Evolutionary conservation across 2,329 filamentous ascomycete genomes (phyloP).

Genomic region (Colletotrichum sidae): DNA sequence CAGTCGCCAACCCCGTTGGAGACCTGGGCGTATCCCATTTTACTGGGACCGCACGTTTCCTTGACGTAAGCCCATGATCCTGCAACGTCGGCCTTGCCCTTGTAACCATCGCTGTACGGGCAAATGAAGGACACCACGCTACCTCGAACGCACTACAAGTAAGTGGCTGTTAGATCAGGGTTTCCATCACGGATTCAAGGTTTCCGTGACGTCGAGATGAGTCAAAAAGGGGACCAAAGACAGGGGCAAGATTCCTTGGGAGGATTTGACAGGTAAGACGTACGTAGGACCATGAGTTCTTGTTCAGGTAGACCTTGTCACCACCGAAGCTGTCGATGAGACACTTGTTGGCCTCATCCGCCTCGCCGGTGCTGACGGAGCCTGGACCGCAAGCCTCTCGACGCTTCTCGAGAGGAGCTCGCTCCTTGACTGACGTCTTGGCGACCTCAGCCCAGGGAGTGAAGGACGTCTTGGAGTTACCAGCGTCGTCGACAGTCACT

Average conservation of each 20-base stretch:
- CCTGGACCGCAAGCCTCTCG: not conserved
- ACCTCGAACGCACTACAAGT: not conserved
- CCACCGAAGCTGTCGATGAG: not conserved
- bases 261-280: too few species aligned
- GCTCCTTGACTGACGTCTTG: not conserved
- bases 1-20: slow-evolving; percentile 1
- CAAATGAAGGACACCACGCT: slow-evolving; percentile 1
- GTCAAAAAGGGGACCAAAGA: too few species aligned
- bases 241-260: too few species aligned
- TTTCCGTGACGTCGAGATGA: not conserved
- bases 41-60: not conserved
- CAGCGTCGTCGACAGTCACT: not conserved
- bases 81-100: not conserved
- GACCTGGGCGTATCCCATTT: not conserved
- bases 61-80: not conserved
- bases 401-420: slow-evolving; percentile 7
- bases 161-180: not conserved
- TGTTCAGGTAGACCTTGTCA: not conserved
- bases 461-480: slow-evolving; percentile 2
- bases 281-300: not conserved
- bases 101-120: not conserved
- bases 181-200: not conserved
- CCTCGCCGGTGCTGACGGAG: not conserved
- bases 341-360: slow-evolving; percentile 1
- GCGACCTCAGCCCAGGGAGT: not conserved